Conservation (phyloP, 306 rosid species). For the Dalbergia oliveri region DNA sequence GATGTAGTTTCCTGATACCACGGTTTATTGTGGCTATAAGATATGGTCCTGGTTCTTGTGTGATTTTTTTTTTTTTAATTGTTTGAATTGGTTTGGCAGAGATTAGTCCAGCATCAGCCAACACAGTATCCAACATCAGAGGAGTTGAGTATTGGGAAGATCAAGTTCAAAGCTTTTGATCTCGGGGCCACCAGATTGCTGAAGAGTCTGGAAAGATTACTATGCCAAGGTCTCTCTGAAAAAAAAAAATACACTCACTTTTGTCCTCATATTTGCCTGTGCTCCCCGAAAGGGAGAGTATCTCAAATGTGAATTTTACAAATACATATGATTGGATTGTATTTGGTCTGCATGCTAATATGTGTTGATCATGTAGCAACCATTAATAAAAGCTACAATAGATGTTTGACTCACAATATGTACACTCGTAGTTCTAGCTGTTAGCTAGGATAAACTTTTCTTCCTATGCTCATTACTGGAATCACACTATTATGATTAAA, state of each 20-base stretch:
- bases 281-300: not conserved
- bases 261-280: not conserved
- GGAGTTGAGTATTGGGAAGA: slow-evolving; percentile 79
- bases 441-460: slow-evolving; percentile 5
- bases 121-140: slow-evolving; percentile 79
- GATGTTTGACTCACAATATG: not conserved
- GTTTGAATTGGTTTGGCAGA: slow-evolving; percentile 55
- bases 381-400: slow-evolving; percentile 8
- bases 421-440: slow-evolving; percentile 9
- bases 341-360: slow-evolving; percentile 11
- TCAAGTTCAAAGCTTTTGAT: slow-evolving; percentile 80
- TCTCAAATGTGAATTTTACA: slow-evolving; percentile 1
- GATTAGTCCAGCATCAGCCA: slow-evolving; percentile 85
- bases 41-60: not conserved
- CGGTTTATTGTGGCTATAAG: not conserved
- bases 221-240: slow-evolving; percentile 70
- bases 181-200: slow-evolving; percentile 77
- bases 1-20: not conserved
- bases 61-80: not conserved
- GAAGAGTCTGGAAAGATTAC: slow-evolving; percentile 85
- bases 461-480: not conserved
- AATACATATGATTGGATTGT: not conserved
- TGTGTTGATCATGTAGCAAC: slow-evolving; percentile 4
- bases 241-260: not conserved
- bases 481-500: not conserved